Evolutionary conservation across 345 rosid genomes (phyloP).

Genomic region (Carallia brachiata): DNA sequence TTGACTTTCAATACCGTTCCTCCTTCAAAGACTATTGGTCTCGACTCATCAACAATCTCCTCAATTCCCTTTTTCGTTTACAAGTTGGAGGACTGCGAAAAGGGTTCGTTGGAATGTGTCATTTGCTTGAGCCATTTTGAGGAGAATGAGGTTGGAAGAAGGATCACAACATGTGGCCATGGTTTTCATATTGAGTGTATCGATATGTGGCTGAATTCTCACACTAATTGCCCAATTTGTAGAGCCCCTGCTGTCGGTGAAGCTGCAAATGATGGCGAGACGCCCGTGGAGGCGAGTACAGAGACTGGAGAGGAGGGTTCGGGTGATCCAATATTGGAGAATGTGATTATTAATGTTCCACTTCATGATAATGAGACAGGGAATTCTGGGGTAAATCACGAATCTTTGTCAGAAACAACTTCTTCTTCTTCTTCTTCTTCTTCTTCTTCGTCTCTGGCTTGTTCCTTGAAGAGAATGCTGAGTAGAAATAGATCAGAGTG

Average conservation of each 20-base stretch:
- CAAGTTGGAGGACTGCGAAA: constrained; percentile 21
- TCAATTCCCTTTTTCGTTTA: constrained; percentile 67
- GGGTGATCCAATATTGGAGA: constrained; percentile 27
- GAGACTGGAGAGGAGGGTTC: constrained; percentile 17
- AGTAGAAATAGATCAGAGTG: constrained; percentile 59
- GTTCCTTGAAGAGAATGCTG: constrained; percentile 60
- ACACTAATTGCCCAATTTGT: constrained; percentile 71
- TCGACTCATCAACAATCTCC: constrained; percentile 54
- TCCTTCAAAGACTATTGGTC: constrained; percentile 41
- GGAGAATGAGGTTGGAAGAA: constrained; percentile 59
- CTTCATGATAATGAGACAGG: constrained; percentile 27
- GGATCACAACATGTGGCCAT: constrained; percentile 61
- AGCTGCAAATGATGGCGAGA: background rate
- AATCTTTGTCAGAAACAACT: constrained; percentile 7
- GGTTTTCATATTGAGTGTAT: constrained; percentile 76
- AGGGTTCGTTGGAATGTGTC: constrained; percentile 51
- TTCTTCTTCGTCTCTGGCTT: constrained; percentile 35
- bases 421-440: background rate
- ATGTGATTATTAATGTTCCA: constrained; percentile 20
- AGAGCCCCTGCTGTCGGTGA: constrained; percentile 40
- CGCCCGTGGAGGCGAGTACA: constrained; percentile 15
- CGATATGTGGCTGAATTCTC: constrained; percentile 78
- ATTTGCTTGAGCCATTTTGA: constrained; percentile 66
- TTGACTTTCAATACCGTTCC: constrained; percentile 20
- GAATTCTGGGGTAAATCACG: constrained; percentile 3